phyloP scores from a whole-genome alignment of 2,329 filamentous ascomycete genomes.

The Fusarium neocosmosporiellum region DNA sequence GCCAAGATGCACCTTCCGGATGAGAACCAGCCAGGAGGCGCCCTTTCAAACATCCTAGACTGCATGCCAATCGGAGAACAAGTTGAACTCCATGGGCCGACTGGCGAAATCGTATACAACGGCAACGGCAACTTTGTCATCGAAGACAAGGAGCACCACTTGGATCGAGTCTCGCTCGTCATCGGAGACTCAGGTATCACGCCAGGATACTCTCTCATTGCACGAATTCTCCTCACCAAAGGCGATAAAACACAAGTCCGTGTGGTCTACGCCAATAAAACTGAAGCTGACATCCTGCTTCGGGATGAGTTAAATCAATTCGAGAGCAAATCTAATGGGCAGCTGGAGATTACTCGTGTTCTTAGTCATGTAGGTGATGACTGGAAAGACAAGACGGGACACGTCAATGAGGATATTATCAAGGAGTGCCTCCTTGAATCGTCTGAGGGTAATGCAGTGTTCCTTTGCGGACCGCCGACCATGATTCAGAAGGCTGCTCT shows the following conservation, averaged over 20 bases:
- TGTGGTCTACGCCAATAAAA: conserved; percentile 61
- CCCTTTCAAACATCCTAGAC: conserved; percentile 64
- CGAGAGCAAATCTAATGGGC: conserved; percentile 49
- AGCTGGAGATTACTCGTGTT: conserved; percentile 59
- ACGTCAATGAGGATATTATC: conserved; percentile 55
- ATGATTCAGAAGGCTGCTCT: conserved; percentile 64
- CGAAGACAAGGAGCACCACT: conserved; percentile 52
- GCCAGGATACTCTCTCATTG: conserved; percentile 62
- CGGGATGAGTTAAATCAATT: conserved; percentile 55
- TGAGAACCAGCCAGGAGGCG: conserved; percentile 60
- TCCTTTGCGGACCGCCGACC: conserved; percentile 58
- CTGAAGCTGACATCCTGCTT: conserved; percentile 59
- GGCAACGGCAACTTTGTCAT: conserved; percentile 60
- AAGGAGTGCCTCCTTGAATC: conserved; percentile 56
- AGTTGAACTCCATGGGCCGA: conserved; percentile 63
- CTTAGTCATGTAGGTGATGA: conserved; percentile 55
- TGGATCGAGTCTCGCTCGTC: conserved; percentile 59
- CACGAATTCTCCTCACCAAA: conserved; percentile 50
- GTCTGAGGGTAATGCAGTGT: conserved; percentile 52
- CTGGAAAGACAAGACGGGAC: conserved; percentile 59
- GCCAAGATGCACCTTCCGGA: conserved; percentile 65
- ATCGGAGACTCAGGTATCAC: conserved; percentile 64
- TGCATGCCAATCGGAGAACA: conserved; percentile 59
- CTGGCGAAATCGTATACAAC: conserved; percentile 61
- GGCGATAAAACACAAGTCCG: conserved; percentile 53